These are phyloP conservation scores for Dillenia suffruticosa DNA, from an alignment of 164 flowering plant genomes.

Conservation along the genomic window DNA sequence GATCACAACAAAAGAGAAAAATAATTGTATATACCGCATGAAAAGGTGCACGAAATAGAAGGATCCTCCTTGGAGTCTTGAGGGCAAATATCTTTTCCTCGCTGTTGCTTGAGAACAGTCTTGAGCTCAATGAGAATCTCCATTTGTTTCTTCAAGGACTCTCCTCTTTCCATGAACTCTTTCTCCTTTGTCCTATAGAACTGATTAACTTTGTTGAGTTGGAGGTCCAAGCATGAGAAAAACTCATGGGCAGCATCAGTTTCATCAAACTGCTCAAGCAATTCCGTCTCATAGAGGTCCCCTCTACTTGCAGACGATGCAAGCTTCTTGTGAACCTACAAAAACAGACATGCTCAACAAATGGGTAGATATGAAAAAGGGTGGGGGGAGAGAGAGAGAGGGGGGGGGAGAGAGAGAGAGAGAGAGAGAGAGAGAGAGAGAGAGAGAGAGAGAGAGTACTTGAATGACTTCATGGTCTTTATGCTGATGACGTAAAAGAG, in stretches of 20 bases:
- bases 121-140: slow-evolving; percentile 68
- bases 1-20: too few relatives aligned
- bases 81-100: slow-evolving; percentile 20
- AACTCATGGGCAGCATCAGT: slow-evolving; percentile 66
- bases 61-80: slow-evolving; percentile 57
- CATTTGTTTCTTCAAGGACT: slow-evolving; percentile 73
- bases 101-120: slow-evolving; percentile 40
- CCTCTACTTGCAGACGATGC: slow-evolving; percentile 68
- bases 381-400: neutral
- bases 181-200: slow-evolving; percentile 76
- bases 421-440: slow-evolving; percentile 3
- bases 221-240: slow-evolving; percentile 63
- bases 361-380: neutral
- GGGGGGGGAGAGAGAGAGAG: slow-evolving; percentile 3
- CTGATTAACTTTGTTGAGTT: slow-evolving; percentile 92
- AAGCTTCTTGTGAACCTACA: slow-evolving; percentile 79
- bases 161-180: slow-evolving; percentile 89
- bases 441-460: slow-evolving; percentile 29
- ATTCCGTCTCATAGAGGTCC: slow-evolving; percentile 77
- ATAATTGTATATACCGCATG: slow-evolving; percentile 44
- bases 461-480: slow-evolving; percentile 67
- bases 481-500: slow-evolving; percentile 37
- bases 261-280: slow-evolving; percentile 75
- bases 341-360: slow-evolving; percentile 2
- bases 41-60: slow-evolving; percentile 62